Percentiles rank a stretch among this genome's conserved stretches.
Evolutionary conservation across 257 asterid species (phyloP).

Genomic region (Penstemon eatonii): DNA sequence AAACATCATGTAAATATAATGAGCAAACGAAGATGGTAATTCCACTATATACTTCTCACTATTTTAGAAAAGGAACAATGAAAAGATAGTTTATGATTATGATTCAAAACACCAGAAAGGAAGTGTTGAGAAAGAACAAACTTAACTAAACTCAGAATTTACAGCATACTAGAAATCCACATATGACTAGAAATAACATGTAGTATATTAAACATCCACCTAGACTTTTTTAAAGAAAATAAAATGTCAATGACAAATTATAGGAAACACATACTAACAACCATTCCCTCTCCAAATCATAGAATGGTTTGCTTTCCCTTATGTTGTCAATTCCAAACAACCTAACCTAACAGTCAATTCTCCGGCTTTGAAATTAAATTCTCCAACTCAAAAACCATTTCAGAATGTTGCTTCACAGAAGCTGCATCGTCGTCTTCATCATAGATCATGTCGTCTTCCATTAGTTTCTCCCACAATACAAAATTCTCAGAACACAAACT

Average conservation of each 20-base stretch:
- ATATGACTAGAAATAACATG: not conserved
- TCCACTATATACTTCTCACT: too few species aligned
- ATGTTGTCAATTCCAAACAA: too few species aligned
- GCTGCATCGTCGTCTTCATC: constrained; percentile 41
- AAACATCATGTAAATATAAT: not conserved
- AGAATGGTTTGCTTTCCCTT: too few species aligned
- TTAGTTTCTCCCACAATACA: constrained; percentile 83
- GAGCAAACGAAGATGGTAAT: constrained; percentile 5
- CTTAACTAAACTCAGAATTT: too few species aligned
- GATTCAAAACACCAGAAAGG: too few species aligned
- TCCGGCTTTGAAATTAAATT: constrained; percentile 33
- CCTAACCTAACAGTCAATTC: constrained; percentile 3
- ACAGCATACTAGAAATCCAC: not conserved
- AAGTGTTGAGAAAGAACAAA: too few species aligned
- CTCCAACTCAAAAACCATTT: constrained; percentile 47
- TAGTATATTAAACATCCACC: too few species aligned
- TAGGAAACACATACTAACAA: not conserved
- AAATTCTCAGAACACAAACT: constrained; percentile 53
- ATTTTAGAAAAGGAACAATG: too few species aligned
- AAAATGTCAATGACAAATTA: not conserved
- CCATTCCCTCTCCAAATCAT: constrained; percentile 20
- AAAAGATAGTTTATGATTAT: too few species aligned
- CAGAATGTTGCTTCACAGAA: constrained; percentile 33
- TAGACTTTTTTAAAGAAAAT: too few species aligned
- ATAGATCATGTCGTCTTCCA: constrained; percentile 88